Conservation (phyloP, 768 basidiomycete species). For the Tephrocybe rancida region DNA sequence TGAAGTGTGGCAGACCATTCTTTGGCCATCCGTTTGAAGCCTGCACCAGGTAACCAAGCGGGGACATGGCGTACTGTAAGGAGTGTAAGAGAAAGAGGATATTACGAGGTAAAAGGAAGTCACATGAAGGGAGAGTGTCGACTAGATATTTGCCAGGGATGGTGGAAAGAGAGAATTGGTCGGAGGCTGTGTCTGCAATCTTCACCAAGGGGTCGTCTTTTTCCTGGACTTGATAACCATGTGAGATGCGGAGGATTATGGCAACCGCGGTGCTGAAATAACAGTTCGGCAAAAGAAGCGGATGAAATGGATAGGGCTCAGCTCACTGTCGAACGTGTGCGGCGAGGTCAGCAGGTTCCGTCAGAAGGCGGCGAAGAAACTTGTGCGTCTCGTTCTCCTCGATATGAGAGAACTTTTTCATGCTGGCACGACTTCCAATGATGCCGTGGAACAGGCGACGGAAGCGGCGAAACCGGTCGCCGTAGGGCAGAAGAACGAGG, state of each 20-base stretch:
- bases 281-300: background rate
- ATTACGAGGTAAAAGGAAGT: slow-evolving; percentile 12
- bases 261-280: slow-evolving; percentile 40
- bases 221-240: slow-evolving; percentile 44
- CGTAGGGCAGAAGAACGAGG: background rate
- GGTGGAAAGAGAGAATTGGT: slow-evolving; percentile 39
- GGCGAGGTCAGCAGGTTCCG: slow-evolving; percentile 32
- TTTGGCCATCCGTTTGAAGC: slow-evolving; percentile 49
- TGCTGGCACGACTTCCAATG: slow-evolving; percentile 39
- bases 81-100: background rate
- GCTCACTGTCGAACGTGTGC: slow-evolving; percentile 39
- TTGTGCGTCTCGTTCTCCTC: slow-evolving; percentile 41
- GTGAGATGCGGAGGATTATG: slow-evolving; percentile 44
- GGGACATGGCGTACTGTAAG: slow-evolving; percentile 46
- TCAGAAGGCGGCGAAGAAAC: slow-evolving; percentile 40
- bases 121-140: slow-evolving; percentile 50
- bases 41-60: slow-evolving; percentile 61
- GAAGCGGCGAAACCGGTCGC: slow-evolving; percentile 6
- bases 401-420: slow-evolving; percentile 38
- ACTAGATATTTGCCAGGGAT: slow-evolving; percentile 50
- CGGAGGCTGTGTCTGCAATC: slow-evolving; percentile 38
- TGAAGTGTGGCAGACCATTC: slow-evolving; percentile 43
- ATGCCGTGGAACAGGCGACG: slow-evolving; percentile 37
- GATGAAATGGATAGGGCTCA: background rate
- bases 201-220: slow-evolving; percentile 40